Evolutionary conservation across 768 basidiomycete species (phyloP).

Genomic region (Tricholoma hemisulphureum): DNA sequence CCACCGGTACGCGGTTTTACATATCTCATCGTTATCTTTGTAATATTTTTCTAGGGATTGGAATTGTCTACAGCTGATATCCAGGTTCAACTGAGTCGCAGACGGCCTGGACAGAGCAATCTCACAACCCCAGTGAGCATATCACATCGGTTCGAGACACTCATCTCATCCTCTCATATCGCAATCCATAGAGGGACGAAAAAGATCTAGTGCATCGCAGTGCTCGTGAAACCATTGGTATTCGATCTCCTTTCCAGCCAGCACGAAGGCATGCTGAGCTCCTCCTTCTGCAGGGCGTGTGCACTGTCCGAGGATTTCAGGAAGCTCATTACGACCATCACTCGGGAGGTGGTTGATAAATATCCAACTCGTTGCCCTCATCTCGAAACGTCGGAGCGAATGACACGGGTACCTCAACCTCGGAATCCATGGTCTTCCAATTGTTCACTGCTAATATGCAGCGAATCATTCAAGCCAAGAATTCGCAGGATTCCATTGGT

Average conservation of each 20-base stretch:
- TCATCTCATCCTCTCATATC: not conserved
- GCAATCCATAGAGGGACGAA: conserved; percentile 76
- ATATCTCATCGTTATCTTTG: not conserved
- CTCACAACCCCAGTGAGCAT: conserved; percentile 74
- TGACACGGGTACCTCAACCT: conserved; percentile 67
- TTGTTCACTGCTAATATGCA: conserved; percentile 29
- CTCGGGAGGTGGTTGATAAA: conserved; percentile 86
- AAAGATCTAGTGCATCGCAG: conserved; percentile 89
- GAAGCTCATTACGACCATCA: conserved; percentile 72
- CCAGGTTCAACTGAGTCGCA: conserved; percentile 85
- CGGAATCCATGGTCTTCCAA: not conserved
- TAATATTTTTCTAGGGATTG: conserved; percentile 60
- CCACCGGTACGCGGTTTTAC: conserved; percentile 70
- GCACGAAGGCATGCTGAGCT: conserved; percentile 2
- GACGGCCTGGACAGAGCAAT: conserved; percentile 93
- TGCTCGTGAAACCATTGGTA: conserved; percentile 96
- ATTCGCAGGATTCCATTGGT: conserved; percentile 89
- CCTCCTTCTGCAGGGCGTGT: conserved; percentile 60
- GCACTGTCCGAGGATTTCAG: conserved; percentile 82
- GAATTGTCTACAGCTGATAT: conserved; percentile 78
- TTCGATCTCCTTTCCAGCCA: conserved; percentile 9
- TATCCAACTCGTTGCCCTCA: conserved; percentile 90
- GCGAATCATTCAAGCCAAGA: conserved; percentile 94
- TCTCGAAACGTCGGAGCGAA: conserved; percentile 79
- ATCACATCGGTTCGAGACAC: not conserved